Evolutionary conservation across 345 rosid genomes (phyloP).

Genomic region (Hibiscus tridactylites): DNA sequence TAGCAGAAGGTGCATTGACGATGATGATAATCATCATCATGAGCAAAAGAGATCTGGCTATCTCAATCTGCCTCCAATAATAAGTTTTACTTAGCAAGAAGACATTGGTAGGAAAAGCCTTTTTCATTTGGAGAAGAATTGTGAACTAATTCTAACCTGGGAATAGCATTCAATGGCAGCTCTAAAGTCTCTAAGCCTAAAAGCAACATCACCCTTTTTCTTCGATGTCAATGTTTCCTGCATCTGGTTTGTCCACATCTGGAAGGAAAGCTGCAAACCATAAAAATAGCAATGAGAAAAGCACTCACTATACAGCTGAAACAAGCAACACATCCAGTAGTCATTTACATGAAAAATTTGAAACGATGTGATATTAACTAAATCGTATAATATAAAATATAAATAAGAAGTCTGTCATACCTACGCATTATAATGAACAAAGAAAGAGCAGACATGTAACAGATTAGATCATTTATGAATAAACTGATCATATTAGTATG

Average conservation of each 20-base stretch:
- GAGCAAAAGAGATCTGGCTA: neutral
- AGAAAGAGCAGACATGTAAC: neutral
- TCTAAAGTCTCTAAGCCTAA: constrained; percentile 61
- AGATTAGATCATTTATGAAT: neutral
- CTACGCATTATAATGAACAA: neutral
- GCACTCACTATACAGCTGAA: neutral
- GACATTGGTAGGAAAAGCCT: neutral
- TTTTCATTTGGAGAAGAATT: neutral
- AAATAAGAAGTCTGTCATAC: neutral
- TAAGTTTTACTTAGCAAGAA: neutral
- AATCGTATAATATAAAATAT: neutral
- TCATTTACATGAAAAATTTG: neutral
- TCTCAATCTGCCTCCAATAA: neutral
- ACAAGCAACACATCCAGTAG: neutral
- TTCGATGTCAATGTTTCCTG: constrained; percentile 60
- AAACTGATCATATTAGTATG: neutral
- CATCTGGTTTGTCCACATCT: constrained; percentile 98
- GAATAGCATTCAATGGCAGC: constrained; percentile 67
- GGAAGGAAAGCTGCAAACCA: constrained; percentile 76
- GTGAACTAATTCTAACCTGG: constrained; percentile 43
- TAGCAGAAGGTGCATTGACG: neutral
- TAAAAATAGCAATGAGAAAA: constrained; percentile 1
- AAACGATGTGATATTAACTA: neutral
- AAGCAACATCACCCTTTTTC: constrained; percentile 89
- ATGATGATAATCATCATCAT: too few species aligned